Base-by-base conservation (phyloP, 371 early-diverging fungal species). In the Lichtheimia ornata region DNA sequence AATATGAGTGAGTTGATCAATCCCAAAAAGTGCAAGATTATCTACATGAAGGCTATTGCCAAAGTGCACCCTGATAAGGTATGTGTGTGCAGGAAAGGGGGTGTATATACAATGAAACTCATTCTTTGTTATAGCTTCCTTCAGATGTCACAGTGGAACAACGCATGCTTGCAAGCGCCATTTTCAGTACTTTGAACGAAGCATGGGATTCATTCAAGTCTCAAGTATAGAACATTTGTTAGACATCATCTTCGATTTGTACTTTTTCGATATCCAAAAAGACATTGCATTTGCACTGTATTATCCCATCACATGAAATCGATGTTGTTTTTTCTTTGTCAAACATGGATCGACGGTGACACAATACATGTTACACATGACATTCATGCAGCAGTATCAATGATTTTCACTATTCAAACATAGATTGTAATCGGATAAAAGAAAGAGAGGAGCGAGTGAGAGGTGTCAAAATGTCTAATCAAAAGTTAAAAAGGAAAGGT, bases 21-120 rank as follows among this genome's bases (percentile, higher is more conserved):
- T 35, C 88, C 94, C 0, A 81, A 81, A 56, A 89, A 92, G 67
- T 96, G 96, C 58, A 98, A 98, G 77, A 75, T 93, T 17, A 81
- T 78, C 50, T 98, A 98, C 72, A 92, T 96, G 89, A 88, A 88
- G 56, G 95, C 97, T 4, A 94, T 98, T 64, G 87, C 88, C 15
- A 92, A 91, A 63, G 84, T 97, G 18, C 98, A 98, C 73, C 97
- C 98, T 0, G 98, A 98, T 67, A 98, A 97, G 88, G 91, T 92
- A 79, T 17, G 6, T 3, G n/a, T 47, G 47, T 5, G 2, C 11
- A 47, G n/a, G n/a, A n/a, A n/a, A n/a, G n/a, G n/a, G n/a, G n/a
- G n/a, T n/a, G n/a, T n/a, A n/a, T 1, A 47, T 47, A 22, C 17
- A 17, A 47, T n/a, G 22, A 47, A 0, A 6, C n/a, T 47, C 47